Evolutionary conservation across 2,329 filamentous ascomycete genomes (phyloP).

Genomic region (Fusarium sp.): DNA sequence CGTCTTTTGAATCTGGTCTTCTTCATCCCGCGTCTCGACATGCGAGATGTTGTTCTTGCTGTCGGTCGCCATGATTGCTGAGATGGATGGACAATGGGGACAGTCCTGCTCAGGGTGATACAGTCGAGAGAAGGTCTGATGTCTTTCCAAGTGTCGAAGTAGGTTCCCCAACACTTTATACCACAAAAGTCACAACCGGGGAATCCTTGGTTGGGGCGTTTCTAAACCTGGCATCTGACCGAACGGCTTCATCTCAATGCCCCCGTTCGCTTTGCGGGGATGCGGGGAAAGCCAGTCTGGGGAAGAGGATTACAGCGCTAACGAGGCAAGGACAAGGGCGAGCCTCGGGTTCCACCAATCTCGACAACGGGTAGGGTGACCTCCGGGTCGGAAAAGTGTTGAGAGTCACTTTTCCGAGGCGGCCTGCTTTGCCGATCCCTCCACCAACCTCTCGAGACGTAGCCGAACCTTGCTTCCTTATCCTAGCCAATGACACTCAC

Average conservation of each 20-base stretch:
- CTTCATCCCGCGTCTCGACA: constrained; percentile 4
- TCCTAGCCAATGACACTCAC: not conserved
- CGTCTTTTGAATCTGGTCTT: not conserved
- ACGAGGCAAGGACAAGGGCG: not conserved
- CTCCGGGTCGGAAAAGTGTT: constrained; percentile 3
- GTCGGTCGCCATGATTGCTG: not conserved
- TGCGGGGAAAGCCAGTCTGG: constrained; percentile 9
- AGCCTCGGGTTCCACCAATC: constrained; percentile 2
- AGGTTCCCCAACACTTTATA: constrained; percentile 1
- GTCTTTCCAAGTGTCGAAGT: not conserved
- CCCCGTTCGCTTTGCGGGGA: constrained; percentile 9
- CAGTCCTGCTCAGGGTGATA: not conserved
- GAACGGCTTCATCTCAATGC: not conserved
- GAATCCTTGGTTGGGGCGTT: not conserved
- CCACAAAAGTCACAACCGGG: not conserved
- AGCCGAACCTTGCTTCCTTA: not conserved
- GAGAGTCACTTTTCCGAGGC: not conserved
- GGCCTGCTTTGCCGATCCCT: constrained; percentile 1
- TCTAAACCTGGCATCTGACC: not conserved
- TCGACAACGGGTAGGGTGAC: not conserved
- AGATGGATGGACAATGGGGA: not conserved
- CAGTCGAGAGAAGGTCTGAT: not conserved
- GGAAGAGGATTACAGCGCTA: constrained; percentile 2
- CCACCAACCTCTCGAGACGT: not conserved
- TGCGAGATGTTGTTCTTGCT: constrained; percentile 13